These are phyloP conservation scores for Nakaseomyces kungkrabaensis DNA, from an alignment of 1,139 yeast genomes.

Conservation along the genomic window DNA sequence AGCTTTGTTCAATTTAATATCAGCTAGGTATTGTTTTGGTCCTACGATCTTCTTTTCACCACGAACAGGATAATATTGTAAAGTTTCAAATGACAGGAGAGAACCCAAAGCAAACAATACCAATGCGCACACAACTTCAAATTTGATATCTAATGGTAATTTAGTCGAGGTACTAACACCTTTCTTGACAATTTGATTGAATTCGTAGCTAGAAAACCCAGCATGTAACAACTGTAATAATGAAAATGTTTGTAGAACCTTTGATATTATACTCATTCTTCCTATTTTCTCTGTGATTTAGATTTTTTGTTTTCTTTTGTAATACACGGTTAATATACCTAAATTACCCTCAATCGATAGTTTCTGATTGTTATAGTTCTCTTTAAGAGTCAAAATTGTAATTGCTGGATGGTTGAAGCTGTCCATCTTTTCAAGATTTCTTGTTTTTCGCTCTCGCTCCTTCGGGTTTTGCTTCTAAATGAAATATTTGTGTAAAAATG, in stretches of 20 bases:
- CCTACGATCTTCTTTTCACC: constrained; percentile 9
- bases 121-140: constrained; percentile 22
- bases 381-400: too few relatives aligned
- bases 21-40: constrained; percentile 21
- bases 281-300: too few relatives aligned
- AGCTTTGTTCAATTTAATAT: constrained; percentile 23
- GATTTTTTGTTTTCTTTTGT: too few relatives aligned
- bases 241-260: constrained; percentile 15
- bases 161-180: constrained; percentile 2
- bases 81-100: constrained; percentile 21
- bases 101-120: constrained; percentile 18
- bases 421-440: too few relatives aligned
- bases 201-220: constrained; percentile 29
- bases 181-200: constrained; percentile 20
- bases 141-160: constrained; percentile 25
- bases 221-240: constrained; percentile 24
- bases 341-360: too few relatives aligned
- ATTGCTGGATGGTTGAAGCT: not conserved
- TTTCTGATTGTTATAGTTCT: too few relatives aligned
- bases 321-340: too few relatives aligned
- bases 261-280: constrained; percentile 15
- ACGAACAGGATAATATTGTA: constrained; percentile 19
- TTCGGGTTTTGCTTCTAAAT: too few relatives aligned
- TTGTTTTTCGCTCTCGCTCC: too few relatives aligned
- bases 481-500: not conserved